Evolutionary conservation across 306 rosid genomes (phyloP), one percentile per base, ranked within the genome.

Genomic region (Rubus idaeus): DNA sequence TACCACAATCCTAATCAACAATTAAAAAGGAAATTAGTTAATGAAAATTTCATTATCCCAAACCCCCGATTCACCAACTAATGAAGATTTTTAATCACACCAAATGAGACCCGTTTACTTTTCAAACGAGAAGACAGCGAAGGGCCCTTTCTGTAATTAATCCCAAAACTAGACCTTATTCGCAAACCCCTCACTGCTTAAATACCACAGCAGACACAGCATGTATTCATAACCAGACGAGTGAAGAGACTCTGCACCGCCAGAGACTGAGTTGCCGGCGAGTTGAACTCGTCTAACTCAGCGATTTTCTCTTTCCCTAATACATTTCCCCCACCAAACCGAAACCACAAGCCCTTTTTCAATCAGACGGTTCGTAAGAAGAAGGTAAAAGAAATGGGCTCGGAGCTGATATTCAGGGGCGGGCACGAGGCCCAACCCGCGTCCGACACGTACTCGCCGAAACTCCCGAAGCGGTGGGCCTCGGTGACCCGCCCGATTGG

Each of bases 361-460:
- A 57, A 40, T 21, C 78, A 71, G 11, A 45, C 39, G 76, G 83
- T 83, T 86, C 35, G 35, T 30, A 30, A 30, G 35, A 35, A 35
- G 14, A 23, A 23, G 26, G 26, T 23, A 23, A 23, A 23, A 23
- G 26, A 20, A 49, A 82, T 82, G 85, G 83, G 68, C 49, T 91
- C 98, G 57, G 96, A 85, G 90, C 75, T 94, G 51, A 91, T 81
- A 65, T 94, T 84, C 90, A 78, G 97, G 82, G 96, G 69, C 14
- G 69, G 97, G 3, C 97, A 94, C 79, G 98, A 94, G 42, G 50
- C 85, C 51, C 97, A 85, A 14, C 89, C 83, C 1, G 63, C 76
- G n/a, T 49, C 83, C 52, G 94, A 91, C 49, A 14, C 79, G 0
- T 90, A 91, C 86, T 88, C 93, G 0, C 97, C 97, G 0, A 94